These are phyloP conservation scores for Dioscorea dumetorum DNA, from an alignment of 106 monocot species.

Conservation along the genomic window DNA sequence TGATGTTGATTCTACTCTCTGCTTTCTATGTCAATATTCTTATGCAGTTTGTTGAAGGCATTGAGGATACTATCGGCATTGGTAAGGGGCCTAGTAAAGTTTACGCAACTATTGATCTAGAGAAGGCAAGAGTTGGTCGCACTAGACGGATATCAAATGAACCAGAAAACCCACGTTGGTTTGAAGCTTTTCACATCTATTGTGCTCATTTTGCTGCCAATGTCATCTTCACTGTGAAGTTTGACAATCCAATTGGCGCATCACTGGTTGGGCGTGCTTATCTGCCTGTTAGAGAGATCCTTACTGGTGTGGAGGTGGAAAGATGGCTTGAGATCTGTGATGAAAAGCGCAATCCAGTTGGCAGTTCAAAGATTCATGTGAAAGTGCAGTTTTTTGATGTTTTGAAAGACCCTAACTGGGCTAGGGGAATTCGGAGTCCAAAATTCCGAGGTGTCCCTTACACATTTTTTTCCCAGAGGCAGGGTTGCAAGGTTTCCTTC, in stretches of 20 bases:
- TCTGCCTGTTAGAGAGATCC: conserved; percentile 44
- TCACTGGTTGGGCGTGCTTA: conserved; percentile 58
- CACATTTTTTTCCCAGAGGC: conserved; percentile 63
- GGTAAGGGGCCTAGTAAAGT: conserved; percentile 30
- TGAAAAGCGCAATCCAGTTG: conserved; percentile 26
- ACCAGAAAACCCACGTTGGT: conserved; percentile 51
- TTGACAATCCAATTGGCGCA: conserved; percentile 44
- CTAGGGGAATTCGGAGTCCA: conserved; percentile 31
- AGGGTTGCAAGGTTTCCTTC: conserved; percentile 55
- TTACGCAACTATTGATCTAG: conserved; percentile 71
- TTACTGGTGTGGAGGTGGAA: conserved; percentile 43
- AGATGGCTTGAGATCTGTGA: conserved; percentile 61
- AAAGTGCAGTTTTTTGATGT: conserved; percentile 53
- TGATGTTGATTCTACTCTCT: background rate
- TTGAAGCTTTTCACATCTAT: conserved; percentile 73
- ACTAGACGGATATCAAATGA: conserved; percentile 44
- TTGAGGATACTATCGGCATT: conserved; percentile 36
- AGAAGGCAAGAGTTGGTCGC: conserved; percentile 70
- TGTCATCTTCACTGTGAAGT: conserved; percentile 62
- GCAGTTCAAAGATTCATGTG: conserved; percentile 59
- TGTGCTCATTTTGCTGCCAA: conserved; percentile 54
- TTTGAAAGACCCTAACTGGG: conserved; percentile 40
- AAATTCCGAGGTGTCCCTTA: conserved; percentile 70
- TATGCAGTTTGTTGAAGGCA: conserved; percentile 44
- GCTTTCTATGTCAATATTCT: background rate